Conservation (phyloP, 768 basidiomycete species). For the Tricholoma sp. region DNA sequence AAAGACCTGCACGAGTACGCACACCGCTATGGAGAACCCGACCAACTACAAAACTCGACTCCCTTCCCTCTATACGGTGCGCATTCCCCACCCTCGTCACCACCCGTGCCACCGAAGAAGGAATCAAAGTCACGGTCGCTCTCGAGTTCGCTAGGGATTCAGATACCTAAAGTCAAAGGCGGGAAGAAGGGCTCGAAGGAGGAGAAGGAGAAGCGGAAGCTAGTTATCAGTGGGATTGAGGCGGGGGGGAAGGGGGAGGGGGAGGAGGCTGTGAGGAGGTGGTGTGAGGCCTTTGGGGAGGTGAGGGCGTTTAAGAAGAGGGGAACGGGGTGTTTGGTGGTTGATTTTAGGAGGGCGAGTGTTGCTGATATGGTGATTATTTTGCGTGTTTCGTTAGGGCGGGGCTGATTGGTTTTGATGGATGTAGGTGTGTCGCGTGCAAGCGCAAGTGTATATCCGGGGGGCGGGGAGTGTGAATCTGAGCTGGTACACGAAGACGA, state of each 20-base stretch:
- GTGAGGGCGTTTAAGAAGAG: constrained; percentile 2
- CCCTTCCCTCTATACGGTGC: background rate
- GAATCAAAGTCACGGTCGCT: too few relatives aligned
- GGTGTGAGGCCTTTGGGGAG: constrained; percentile 3
- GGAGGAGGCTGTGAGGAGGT: constrained; percentile 1
- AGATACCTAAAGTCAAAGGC: background rate
- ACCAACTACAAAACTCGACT: background rate
- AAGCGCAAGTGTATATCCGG: constrained; percentile 32
- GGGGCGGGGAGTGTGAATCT: constrained; percentile 35
- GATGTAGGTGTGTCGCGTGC: constrained; percentile 31
- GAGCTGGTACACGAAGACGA: constrained; percentile 21
- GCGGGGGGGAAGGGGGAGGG: background rate
- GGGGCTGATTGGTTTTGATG: background rate
- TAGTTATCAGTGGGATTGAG: constrained; percentile 2
- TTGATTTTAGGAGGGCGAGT: constrained; percentile 32
- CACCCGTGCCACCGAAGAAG: background rate
- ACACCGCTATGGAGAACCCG: too few relatives aligned
- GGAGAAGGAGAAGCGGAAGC: constrained; percentile 3
- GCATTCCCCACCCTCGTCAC: too few relatives aligned
- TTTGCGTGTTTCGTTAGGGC: background rate
- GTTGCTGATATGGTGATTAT: constrained; percentile 33
- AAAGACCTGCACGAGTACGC: too few relatives aligned
- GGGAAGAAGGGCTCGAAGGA: background rate
- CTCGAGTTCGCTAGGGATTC: too few relatives aligned
- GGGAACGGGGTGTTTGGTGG: constrained; percentile 23